Base-by-base conservation (phyloP, 192 early-diverging fungal species). In the Rhizoclosmatium sp. region DNA sequence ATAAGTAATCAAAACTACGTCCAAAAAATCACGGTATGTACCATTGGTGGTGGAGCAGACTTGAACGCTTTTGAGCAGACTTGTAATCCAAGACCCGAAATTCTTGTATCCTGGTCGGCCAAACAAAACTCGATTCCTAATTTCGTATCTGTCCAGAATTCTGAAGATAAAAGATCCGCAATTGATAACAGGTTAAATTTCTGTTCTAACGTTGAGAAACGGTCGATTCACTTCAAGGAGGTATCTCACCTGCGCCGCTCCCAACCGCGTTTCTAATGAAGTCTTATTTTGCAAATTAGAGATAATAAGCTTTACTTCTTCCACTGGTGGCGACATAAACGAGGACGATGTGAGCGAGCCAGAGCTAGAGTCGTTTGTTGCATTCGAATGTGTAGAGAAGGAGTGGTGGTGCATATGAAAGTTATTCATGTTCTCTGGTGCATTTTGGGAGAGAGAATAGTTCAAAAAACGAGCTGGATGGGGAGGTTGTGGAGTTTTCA, bases 121-220 rank as follows among this genome's bases (percentile, higher is more conserved):
- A 89, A 42, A 5, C 82, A 79, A 2, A 60, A 54, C 31, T 85
- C 81, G 14, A 89, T 68, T 4, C 72, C 78, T 1, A 19, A 23
- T 67, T 81, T 82, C n/a, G 88, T 75, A 5, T 85, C 83, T 7
- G 51, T 58, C 88, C 88, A 89, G 74, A 89, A 86, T 65, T 89
- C 88, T 21, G 79, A 84, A 9, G 84, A 84, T 10, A 85, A 59
- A 12, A 89, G 76, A 78, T 89, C 88, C 16, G 61, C 80, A 16
- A 80, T 70, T 46, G 88, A 82, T 51, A 85, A 77, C 10, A 82
- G 75, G 5, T 76, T 79, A 16, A 89, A 66, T 42, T 80, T 78
- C 84, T 89, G 68, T 23, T 9, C 40, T 66, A 49, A 66, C 19
- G 49, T 47, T 68, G 40, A 68, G 45, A 23, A 79, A 62, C n/a